These are phyloP conservation scores for Halenospora varia DNA, from an alignment of 495 filamentous ascomycete genomes.

Conservation along the genomic window DNA sequence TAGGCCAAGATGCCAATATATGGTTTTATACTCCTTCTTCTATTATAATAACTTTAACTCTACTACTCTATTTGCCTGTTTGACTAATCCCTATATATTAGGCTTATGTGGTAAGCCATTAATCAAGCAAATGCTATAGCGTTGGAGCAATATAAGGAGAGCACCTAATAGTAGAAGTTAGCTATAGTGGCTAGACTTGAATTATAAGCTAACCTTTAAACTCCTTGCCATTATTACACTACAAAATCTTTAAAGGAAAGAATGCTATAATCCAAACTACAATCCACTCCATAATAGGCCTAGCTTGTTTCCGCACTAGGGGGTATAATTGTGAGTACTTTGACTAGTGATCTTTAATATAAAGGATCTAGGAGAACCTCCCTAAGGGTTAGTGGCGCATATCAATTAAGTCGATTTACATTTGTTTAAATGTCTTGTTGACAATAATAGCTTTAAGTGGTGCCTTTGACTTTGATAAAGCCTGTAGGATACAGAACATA, in stretches of 20 bases:
- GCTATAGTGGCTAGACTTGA: no score
- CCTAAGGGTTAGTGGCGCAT: no score
- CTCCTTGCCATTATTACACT: slow-evolving; percentile 17
- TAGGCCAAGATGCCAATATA: background rate
- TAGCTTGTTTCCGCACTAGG: background rate
- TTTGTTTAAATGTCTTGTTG: no score
- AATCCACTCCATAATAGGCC: background rate
- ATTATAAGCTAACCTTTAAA: no score
- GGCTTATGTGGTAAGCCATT: slow-evolving; percentile 1
- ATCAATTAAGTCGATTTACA: no score
- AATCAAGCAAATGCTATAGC: slow-evolving; percentile 8
- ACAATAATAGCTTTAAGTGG: no score
- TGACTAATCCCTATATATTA: slow-evolving; percentile 7
- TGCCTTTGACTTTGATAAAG: no score
- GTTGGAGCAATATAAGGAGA: slow-evolving; percentile 3
- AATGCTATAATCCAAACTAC: background rate
- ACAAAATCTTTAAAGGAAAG: slow-evolving; percentile 5
- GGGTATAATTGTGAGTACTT: slow-evolving; percentile 6
- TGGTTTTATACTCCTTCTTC: no score
- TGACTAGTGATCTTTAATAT: no score
- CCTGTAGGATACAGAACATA: no score
- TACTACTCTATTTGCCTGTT: slow-evolving; percentile 12
- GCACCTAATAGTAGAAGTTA: no score
- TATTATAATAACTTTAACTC: slow-evolving; percentile 11
- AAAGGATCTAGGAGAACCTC: no score